phyloP scores from a whole-genome alignment of 208 protist species.

The Leptomonas seymouri region DNA sequence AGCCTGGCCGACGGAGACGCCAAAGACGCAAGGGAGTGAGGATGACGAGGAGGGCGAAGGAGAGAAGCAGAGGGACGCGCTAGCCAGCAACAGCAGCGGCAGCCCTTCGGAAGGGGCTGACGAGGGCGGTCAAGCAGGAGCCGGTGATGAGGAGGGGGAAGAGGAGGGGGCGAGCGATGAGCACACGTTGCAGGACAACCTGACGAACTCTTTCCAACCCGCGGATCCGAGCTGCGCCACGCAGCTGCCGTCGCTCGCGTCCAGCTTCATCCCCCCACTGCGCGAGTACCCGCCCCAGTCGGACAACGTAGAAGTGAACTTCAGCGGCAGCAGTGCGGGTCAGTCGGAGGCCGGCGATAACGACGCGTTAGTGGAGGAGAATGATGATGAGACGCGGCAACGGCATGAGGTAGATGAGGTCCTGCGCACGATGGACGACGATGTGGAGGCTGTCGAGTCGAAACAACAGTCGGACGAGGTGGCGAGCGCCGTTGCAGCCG shows the following conservation, averaged over 20 bases:
- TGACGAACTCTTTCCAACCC: constrained; percentile 14
- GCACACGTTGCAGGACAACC: constrained; percentile 9
- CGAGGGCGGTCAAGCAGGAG: background rate
- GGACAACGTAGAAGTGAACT: constrained; percentile 26
- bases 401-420: constrained; percentile 18
- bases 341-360: constrained; percentile 33
- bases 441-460: background rate
- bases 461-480: background rate
- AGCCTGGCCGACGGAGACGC: background rate
- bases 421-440: constrained; percentile 26
- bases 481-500: background rate
- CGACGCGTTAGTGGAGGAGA: constrained; percentile 22
- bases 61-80: background rate
- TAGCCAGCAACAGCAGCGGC: background rate
- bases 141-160: background rate
- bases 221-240: constrained; percentile 25
- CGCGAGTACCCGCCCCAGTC: constrained; percentile 8
- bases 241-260: constrained; percentile 28
- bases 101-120: background rate
- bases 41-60: constrained; percentile 1
- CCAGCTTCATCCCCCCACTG: constrained; percentile 18
- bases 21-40: background rate
- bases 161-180: background rate
- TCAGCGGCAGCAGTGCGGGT: constrained; percentile 30
- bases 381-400: constrained; percentile 25